Evolutionary conservation across 2,329 filamentous ascomycete species (phyloP).

Genomic region (Calonectria naviculata): DNA sequence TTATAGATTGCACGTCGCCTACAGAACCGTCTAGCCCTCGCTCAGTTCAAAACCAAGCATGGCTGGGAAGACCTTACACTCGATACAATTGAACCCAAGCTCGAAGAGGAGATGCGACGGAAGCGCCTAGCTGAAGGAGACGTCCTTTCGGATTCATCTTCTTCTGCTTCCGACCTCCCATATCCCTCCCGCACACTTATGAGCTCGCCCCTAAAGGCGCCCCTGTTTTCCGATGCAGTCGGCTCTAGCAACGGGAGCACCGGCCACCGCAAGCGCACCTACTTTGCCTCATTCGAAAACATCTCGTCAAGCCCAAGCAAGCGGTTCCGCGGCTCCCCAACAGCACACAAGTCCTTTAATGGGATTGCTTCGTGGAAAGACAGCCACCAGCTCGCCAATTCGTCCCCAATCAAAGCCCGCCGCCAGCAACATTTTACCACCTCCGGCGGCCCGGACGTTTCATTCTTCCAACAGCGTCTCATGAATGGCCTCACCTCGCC

Average conservation of each 20-base stretch:
- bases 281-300: conserved; percentile 68
- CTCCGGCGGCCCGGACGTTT: conserved; percentile 76
- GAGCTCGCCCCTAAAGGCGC: conserved; percentile 86
- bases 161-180: conserved; percentile 81
- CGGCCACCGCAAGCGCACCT: conserved; percentile 73
- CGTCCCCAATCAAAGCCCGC: conserved; percentile 84
- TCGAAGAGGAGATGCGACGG: conserved; percentile 82
- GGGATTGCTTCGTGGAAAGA: conserved; percentile 78
- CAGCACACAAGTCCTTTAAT: conserved; percentile 67
- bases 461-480: conserved; percentile 80
- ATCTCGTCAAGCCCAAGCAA: conserved; percentile 70
- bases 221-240: conserved; percentile 87
- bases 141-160: conserved; percentile 87
- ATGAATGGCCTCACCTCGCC: conserved; percentile 71
- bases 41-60: conserved; percentile 97
- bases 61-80: conserved; percentile 93
- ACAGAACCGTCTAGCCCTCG: conserved; percentile 93
- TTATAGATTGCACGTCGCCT: conserved; percentile 89
- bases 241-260: conserved; percentile 76
- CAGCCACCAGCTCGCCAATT: conserved; percentile 81
- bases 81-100: conserved; percentile 85
- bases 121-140: conserved; percentile 78
- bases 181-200: conserved; percentile 77
- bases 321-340: conserved; percentile 73
- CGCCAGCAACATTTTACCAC: conserved; percentile 81